Evolutionary conservation across 139 green algal species (phyloP).

Genomic region (Coelastrella sp.): DNA sequence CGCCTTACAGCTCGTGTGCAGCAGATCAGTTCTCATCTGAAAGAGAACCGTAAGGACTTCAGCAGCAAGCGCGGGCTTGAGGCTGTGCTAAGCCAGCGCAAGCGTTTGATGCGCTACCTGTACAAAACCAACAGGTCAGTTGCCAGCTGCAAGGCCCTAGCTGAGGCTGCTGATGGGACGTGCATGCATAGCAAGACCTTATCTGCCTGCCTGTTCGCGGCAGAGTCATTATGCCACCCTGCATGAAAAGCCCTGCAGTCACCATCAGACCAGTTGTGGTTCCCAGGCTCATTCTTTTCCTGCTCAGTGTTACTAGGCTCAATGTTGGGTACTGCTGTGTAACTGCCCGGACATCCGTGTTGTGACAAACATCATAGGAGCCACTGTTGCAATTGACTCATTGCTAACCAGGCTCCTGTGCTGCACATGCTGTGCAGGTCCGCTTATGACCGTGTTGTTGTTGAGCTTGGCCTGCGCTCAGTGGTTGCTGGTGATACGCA

Average conservation of each 20-base stretch:
- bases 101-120: constrained; percentile 80
- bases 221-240: background rate
- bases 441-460: constrained; percentile 76
- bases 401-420: background rate
- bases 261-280: background rate
- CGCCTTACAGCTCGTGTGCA: constrained; percentile 65
- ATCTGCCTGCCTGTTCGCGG: background rate
- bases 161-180: background rate
- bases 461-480: constrained; percentile 68
- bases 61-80: constrained; percentile 69
- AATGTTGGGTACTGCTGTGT: too few species aligned
- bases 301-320: too few species aligned
- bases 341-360: too few species aligned
- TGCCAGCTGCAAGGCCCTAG: background rate
- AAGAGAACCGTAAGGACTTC: constrained; percentile 78
- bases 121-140: constrained; percentile 65
- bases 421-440: constrained; percentile 30
- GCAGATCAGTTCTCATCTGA: constrained; percentile 69
- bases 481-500: constrained; percentile 47
- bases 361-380: background rate
- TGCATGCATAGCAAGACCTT: too few species aligned
- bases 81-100: constrained; percentile 71
- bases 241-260: background rate
- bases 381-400: background rate
- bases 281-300: too few species aligned